These are phyloP conservation scores for Saccharomycopsis oosterbeekiorum DNA, from an alignment of 805 yeast genomes.

Conservation along the genomic window DNA sequence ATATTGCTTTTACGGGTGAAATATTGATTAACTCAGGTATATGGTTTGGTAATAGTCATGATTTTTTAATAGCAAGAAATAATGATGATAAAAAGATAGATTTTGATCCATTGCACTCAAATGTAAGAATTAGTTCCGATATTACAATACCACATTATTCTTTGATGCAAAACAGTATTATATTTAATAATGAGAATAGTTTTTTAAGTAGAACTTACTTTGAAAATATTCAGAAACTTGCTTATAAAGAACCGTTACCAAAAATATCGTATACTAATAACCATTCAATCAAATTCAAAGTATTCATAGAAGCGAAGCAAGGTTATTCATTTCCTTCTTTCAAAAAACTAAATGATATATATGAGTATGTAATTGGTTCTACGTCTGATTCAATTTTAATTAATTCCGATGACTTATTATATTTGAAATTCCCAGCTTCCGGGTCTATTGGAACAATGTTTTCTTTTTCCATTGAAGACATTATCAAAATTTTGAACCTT, in stretches of 20 bases:
- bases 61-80: constrained; percentile 37
- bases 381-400: not conserved
- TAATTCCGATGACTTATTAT: constrained; percentile 13
- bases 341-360: constrained; percentile 2
- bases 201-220: not conserved
- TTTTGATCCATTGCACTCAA: not conserved
- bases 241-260: not conserved
- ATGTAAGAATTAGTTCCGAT: not conserved
- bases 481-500: constrained; percentile 54
- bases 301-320: constrained; percentile 6
- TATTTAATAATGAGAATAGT: not conserved
- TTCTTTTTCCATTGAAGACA: constrained; percentile 50
- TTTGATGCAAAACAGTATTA: constrained; percentile 10
- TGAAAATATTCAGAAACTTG: not conserved
- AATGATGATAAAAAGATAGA: not conserved
- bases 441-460: constrained; percentile 69
- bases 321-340: constrained; percentile 4
- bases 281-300: constrained; percentile 1
- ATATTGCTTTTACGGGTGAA: not conserved
- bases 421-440: constrained; percentile 69
- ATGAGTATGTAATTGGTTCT: not conserved
- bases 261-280: not conserved
- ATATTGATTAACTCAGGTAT: constrained; percentile 29
- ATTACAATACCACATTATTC: constrained; percentile 10
- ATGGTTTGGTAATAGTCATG: constrained; percentile 81